phyloP scores from a whole-genome alignment of 1,284 basidiomycete genomes.

The Filobasidium uniguttulatum region DNA sequence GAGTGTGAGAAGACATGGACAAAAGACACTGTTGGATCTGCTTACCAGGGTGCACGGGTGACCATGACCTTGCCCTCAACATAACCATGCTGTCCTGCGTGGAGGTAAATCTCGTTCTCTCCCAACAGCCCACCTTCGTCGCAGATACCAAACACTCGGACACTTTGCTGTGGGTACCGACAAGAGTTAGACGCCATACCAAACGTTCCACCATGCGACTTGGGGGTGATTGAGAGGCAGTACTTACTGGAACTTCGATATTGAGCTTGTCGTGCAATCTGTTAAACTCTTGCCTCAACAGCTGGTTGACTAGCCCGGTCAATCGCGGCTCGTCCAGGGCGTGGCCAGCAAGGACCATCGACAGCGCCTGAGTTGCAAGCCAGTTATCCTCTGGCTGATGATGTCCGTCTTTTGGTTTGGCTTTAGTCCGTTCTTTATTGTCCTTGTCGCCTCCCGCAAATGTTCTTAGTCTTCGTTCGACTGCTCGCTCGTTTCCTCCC shows the following conservation, averaged over 20 bases:
- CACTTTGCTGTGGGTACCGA: conserved; percentile 16
- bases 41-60: conserved; percentile 21
- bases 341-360: conserved; percentile 24
- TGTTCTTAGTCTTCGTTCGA: no score
- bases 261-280: conserved; percentile 21
- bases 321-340: conserved; percentile 22
- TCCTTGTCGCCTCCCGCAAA: no score
- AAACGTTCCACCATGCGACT: no score
- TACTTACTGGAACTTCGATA: conserved; percentile 19
- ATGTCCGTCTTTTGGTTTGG: no score
- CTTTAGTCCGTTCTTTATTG: no score
- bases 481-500: no score
- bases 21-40: conserved; percentile 14
- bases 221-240: background rate
- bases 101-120: conserved; percentile 26
- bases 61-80: conserved; percentile 18
- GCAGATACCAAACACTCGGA: conserved; percentile 21
- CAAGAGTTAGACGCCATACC: background rate
- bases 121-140: conserved; percentile 20
- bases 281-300: conserved; percentile 15
- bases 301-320: conserved; percentile 11
- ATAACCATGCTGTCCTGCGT: conserved; percentile 17
- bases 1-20: background rate
- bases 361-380: conserved; percentile 22
- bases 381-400: no score